Evolutionary conservation across 345 rosid species (phyloP).

Genomic region (Eucalyptus erythrocorys): DNA sequence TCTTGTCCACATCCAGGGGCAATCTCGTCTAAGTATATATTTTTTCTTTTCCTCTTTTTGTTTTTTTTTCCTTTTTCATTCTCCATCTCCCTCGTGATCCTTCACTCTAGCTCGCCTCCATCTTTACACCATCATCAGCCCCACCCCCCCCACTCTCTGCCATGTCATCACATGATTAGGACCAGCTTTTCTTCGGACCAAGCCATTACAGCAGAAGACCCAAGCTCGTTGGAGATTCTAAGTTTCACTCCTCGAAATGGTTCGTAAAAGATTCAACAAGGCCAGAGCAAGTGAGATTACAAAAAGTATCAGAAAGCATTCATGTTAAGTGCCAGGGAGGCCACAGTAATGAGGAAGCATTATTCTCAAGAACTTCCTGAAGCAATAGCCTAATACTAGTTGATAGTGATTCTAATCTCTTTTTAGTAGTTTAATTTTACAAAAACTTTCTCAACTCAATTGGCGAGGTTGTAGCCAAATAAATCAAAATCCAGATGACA

Average conservation of each 20-base stretch:
- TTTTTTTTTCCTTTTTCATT: too few relatives aligned
- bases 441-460: not conserved
- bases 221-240: too few relatives aligned
- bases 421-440: not conserved
- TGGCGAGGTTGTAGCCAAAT: not conserved
- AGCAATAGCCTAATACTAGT: not conserved
- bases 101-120: too few relatives aligned
- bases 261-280: slow-evolving; percentile 34
- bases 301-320: too few relatives aligned
- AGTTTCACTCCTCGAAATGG: slow-evolving; percentile 14
- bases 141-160: not conserved
- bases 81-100: too few relatives aligned
- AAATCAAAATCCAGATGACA: not conserved
- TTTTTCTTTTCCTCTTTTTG: too few relatives aligned
- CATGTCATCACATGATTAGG: not conserved
- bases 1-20: too few relatives aligned
- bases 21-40: too few relatives aligned
- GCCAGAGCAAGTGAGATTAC: slow-evolving; percentile 41
- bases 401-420: not conserved
- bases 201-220: not conserved
- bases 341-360: too few relatives aligned
- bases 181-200: too few relatives aligned
- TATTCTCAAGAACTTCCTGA: not conserved
- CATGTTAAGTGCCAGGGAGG: too few relatives aligned
- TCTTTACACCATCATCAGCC: not conserved